These are phyloP conservation scores for Rhodotorula taiwanensis DNA, from an alignment of 768 basidiomycete genomes.

Conservation along the genomic window DNA sequence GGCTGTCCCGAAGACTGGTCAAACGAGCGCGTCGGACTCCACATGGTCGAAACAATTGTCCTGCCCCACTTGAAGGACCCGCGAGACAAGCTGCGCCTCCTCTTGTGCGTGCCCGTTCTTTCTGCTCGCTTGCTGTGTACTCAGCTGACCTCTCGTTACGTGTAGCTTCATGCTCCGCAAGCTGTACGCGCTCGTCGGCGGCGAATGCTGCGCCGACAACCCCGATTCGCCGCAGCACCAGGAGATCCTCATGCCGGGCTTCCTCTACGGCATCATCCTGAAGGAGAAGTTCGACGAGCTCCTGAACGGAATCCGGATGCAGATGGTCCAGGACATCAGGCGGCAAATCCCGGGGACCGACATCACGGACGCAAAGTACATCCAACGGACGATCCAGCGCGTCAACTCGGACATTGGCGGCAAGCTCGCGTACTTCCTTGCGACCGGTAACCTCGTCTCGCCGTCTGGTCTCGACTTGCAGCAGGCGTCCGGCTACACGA, in stretches of 20 bases:
- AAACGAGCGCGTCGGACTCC: conserved; percentile 69
- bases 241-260: conserved; percentile 89
- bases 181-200: conserved; percentile 81
- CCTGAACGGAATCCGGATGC: conserved; percentile 55
- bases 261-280: conserved; percentile 91
- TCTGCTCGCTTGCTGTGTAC: background rate
- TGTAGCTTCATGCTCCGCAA: conserved; percentile 93
- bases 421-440: conserved; percentile 85
- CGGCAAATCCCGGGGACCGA: conserved; percentile 69
- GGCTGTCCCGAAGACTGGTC: conserved; percentile 89
- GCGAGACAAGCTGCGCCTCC: conserved; percentile 88
- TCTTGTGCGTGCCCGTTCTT: conserved; percentile 59
- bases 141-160: background rate
- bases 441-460: conserved; percentile 91
- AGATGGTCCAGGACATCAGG: conserved; percentile 66
- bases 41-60: conserved; percentile 74
- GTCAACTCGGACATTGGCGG: conserved; percentile 88
- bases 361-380: conserved; percentile 79
- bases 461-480: conserved; percentile 93
- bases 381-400: conserved; percentile 63
- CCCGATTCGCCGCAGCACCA: conserved; percentile 99
- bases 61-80: conserved; percentile 81
- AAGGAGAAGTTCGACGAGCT: conserved; percentile 93
- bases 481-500: conserved; percentile 96
- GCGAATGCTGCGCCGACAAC: conserved; percentile 84